Percentiles rank a stretch among this genome's conserved stretches.
phyloP scores from a whole-genome alignment of 768 basidiomycete genomes.

The Tephrocybe sp. region DNA sequence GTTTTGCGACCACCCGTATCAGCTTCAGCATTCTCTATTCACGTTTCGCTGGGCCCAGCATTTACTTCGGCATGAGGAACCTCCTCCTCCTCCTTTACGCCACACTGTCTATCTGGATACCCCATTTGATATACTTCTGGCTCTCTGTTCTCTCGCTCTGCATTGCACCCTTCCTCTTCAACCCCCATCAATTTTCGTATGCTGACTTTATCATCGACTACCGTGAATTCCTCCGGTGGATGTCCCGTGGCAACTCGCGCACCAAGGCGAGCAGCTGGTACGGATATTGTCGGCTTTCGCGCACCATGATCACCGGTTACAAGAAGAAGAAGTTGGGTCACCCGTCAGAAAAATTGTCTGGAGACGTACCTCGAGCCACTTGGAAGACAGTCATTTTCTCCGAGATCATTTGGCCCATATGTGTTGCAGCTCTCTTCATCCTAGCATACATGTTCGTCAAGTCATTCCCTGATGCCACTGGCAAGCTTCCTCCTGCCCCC shows the following conservation, averaged over 20 bases:
- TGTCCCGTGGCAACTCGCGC: slow-evolving; percentile 97
- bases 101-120: slow-evolving; percentile 90
- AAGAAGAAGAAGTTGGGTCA: slow-evolving; percentile 99
- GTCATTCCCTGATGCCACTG: slow-evolving; percentile 71
- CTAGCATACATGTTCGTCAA: slow-evolving; percentile 92
- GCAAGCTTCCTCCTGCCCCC: slow-evolving; percentile 72
- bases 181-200: slow-evolving; percentile 99
- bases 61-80: slow-evolving; percentile 98
- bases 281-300: slow-evolving; percentile 94
- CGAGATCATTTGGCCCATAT: slow-evolving; percentile 81
- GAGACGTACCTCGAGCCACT: slow-evolving; percentile 87
- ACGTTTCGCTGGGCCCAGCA: slow-evolving; percentile 98
- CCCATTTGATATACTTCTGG: slow-evolving; percentile 98
- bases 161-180: slow-evolving; percentile 97
- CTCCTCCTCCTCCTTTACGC: slow-evolving; percentile 86
- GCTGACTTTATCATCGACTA: slow-evolving; percentile 99
- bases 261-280: slow-evolving; percentile 99
- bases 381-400: slow-evolving; percentile 84
- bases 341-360: slow-evolving; percentile 95
- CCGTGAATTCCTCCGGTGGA: slow-evolving; percentile 97
- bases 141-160: slow-evolving; percentile 92
- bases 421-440: slow-evolving; percentile 72
- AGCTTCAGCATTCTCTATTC: slow-evolving; percentile 97
- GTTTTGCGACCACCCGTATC: slow-evolving; percentile 95
- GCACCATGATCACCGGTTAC: slow-evolving; percentile 98